Percentiles rank a stretch among this genome's conserved stretches.
Evolutionary conservation across 169 alveolate genomes (phyloP).

Genomic region (Perkinsus chesapeaki): DNA sequence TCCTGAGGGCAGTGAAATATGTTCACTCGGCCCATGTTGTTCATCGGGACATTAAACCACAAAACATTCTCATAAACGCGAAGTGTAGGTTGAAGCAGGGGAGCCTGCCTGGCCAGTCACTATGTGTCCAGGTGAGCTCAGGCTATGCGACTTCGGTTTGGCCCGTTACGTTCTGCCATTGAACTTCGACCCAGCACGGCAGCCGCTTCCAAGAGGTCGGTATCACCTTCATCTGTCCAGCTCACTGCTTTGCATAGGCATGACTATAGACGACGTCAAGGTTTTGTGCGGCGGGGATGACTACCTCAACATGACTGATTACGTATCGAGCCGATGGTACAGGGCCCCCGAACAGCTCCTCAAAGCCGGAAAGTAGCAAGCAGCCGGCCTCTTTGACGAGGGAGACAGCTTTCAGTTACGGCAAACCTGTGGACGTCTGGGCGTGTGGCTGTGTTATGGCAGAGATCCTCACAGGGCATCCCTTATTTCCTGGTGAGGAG

Average conservation of each 20-base stretch:
- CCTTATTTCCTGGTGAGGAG: slow-evolving; percentile 79
- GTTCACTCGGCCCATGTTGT: not conserved
- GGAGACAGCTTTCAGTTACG: slow-evolving; percentile 9
- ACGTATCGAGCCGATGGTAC: slow-evolving; percentile 81
- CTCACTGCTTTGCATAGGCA: not conserved
- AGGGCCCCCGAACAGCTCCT: slow-evolving; percentile 76
- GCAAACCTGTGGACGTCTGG: slow-evolving; percentile 77
- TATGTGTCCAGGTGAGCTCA: not conserved
- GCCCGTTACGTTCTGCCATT: not conserved
- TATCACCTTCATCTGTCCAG: no score
- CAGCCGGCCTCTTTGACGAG: not conserved
- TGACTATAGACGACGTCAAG: not conserved
- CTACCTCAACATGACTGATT: slow-evolving; percentile 50
- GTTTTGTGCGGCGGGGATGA: not conserved
- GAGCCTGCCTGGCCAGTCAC: not conserved
- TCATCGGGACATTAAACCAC: not conserved
- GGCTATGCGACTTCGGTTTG: not conserved
- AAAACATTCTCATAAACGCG: not conserved
- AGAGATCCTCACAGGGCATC: slow-evolving; percentile 76
- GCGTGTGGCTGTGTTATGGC: slow-evolving; percentile 85
- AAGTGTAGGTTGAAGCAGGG: not conserved
- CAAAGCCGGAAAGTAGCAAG: slow-evolving; percentile 49
- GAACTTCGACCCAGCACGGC: not conserved
- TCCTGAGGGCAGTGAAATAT: not conserved
- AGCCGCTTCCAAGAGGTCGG: not conserved